Conservation (phyloP, 2,329 filamentous ascomycete species). For the Penicillium sp. region DNA sequence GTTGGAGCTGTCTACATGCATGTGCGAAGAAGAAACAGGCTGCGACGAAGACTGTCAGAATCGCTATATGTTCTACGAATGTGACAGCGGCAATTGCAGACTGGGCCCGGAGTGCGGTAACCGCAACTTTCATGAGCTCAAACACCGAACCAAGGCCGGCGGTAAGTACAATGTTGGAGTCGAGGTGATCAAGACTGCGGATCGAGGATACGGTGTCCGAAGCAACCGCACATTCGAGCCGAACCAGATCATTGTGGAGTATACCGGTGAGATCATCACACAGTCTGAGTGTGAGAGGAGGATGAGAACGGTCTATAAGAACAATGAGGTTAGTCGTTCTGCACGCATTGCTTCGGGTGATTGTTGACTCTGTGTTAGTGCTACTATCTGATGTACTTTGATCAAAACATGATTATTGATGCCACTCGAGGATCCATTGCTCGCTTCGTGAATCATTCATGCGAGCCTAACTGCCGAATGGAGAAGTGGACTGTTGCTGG, state of each 20-base stretch:
- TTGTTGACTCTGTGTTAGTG: constrained; percentile 54
- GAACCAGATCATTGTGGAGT: constrained; percentile 96
- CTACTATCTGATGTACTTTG: constrained; percentile 98
- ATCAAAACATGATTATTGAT: constrained; percentile 98
- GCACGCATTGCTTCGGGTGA: background rate
- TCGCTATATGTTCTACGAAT: constrained; percentile 95
- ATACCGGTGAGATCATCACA: constrained; percentile 95
- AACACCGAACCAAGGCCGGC: constrained; percentile 67
- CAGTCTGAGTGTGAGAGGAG: constrained; percentile 87
- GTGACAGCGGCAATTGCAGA: constrained; percentile 83
- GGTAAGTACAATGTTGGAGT: constrained; percentile 89
- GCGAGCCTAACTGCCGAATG: constrained; percentile 94
- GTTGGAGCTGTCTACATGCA: constrained; percentile 70
- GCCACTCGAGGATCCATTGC: constrained; percentile 93
- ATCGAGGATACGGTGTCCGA: constrained; percentile 86
- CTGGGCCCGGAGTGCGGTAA: constrained; percentile 77
- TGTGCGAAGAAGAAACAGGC: constrained; percentile 70
- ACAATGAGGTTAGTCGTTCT: constrained; percentile 68
- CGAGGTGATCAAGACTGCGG: constrained; percentile 84
- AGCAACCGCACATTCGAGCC: constrained; percentile 82
- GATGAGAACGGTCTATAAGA: constrained; percentile 89
- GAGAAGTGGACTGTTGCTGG: constrained; percentile 95
- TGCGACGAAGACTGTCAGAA: constrained; percentile 92
- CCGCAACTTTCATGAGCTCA: constrained; percentile 77
- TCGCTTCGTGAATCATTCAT: constrained; percentile 97